Conservation (phyloP, 2,329 filamentous ascomycete species). For the Penicillium oxalicum region DNA sequence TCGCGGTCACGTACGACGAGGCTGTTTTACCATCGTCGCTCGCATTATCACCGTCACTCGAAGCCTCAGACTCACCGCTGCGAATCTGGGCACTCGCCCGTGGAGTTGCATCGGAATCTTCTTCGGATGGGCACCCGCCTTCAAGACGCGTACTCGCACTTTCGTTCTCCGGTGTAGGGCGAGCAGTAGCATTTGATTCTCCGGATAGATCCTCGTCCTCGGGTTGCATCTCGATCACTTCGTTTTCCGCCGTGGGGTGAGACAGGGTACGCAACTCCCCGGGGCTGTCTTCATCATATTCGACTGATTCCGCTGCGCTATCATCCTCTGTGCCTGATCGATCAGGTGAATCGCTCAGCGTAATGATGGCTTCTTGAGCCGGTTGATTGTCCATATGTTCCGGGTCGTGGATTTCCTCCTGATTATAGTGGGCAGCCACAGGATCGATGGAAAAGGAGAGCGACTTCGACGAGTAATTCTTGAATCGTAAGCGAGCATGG, state of each 20-base stretch:
- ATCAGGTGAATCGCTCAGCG: slow-evolving; percentile 16
- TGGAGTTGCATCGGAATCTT: slow-evolving; percentile 14
- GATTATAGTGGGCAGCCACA: slow-evolving; percentile 36
- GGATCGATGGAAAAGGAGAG: slow-evolving; percentile 50
- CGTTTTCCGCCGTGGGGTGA: slow-evolving; percentile 18
- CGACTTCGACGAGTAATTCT: slow-evolving; percentile 43
- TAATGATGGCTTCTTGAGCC: slow-evolving; percentile 14
- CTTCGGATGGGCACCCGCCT: neutral
- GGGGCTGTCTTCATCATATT: slow-evolving; percentile 7
- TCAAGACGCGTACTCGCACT: neutral
- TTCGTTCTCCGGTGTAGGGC: slow-evolving; percentile 17
- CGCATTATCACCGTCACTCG: slow-evolving; percentile 5
- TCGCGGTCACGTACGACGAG: slow-evolving; percentile 30
- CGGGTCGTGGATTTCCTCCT: slow-evolving; percentile 30
- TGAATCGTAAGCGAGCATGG: slow-evolving; percentile 40
- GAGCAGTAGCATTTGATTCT: slow-evolving; percentile 1
- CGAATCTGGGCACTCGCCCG: slow-evolving; percentile 5
- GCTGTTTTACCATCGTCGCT: slow-evolving; percentile 16
- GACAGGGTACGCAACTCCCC: slow-evolving; percentile 22
- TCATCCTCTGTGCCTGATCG: slow-evolving; percentile 7
- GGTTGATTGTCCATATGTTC: slow-evolving; percentile 13
- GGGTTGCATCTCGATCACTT: slow-evolving; percentile 1
- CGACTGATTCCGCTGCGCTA: slow-evolving; percentile 10
- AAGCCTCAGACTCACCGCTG: slow-evolving; percentile 1
- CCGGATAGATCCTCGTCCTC: neutral